Conservation (phyloP, 257 asterid genomes). For the Gentiana dahurica region DNA sequence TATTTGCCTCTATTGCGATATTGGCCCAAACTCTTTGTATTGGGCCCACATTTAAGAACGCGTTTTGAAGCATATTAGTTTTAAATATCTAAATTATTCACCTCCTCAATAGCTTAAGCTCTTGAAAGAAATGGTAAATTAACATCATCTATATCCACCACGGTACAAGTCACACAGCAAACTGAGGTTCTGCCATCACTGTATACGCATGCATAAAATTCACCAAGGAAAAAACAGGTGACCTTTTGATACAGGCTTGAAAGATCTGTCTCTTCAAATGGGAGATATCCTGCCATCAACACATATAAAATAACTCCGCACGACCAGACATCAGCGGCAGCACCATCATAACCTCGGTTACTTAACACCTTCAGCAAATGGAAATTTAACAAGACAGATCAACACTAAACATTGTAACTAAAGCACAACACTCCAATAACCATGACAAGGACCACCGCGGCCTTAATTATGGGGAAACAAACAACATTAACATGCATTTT, state of each 20-base stretch:
- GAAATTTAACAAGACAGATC: slow-evolving; percentile 1
- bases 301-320: slow-evolving; percentile 92
- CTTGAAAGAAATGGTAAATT: neutral
- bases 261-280: slow-evolving; percentile 73
- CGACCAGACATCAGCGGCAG: slow-evolving; percentile 96
- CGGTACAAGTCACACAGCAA: neutral
- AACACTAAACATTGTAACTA: too few relatives aligned
- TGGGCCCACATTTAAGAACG: too few relatives aligned
- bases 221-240: slow-evolving; percentile 9
- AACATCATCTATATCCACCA: neutral
- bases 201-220: neutral
- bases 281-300: slow-evolving; percentile 81
- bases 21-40: too few relatives aligned
- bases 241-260: slow-evolving; percentile 70
- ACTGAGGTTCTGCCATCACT: neutral
- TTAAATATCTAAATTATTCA: too few relatives aligned
- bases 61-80: too few relatives aligned
- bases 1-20: too few relatives aligned
- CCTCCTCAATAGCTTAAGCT: neutral
- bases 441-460: too few relatives aligned
- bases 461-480: too few relatives aligned
- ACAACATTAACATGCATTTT: too few relatives aligned
- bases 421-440: too few relatives aligned
- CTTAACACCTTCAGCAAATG: slow-evolving; percentile 50
- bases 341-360: slow-evolving; percentile 85